A percentile compares a stretch with the other conserved stretches of the same genome.
Evolutionary conservation across 2,329 filamentous ascomycete genomes (phyloP).

Genomic region (Plenodomus lindquistii): DNA sequence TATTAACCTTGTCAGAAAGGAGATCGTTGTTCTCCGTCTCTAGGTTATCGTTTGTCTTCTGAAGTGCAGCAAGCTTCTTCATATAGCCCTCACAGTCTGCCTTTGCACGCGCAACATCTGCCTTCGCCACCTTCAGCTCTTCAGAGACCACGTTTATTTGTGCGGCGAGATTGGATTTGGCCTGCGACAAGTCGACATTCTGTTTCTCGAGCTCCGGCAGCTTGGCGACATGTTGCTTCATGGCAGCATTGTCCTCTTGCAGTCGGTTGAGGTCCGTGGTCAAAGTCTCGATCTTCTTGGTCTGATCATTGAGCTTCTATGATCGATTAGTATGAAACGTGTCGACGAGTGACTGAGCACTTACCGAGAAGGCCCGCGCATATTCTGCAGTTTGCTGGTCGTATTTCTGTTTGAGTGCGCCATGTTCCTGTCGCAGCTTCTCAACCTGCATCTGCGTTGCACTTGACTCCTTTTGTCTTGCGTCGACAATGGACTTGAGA

Average conservation of each 20-base stretch:
- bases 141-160: constrained; percentile 10
- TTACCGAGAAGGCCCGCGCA: constrained; percentile 22
- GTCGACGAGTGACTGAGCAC: not conserved
- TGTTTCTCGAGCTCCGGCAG: constrained; percentile 18
- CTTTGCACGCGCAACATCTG: constrained; percentile 3
- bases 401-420: constrained; percentile 23
- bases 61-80: constrained; percentile 13
- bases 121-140: constrained; percentile 12
- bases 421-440: constrained; percentile 23
- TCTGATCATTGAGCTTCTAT: constrained; percentile 21
- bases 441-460: constrained; percentile 19
- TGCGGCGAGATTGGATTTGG: constrained; percentile 8
- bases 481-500: constrained; percentile 17
- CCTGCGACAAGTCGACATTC: constrained; percentile 4
- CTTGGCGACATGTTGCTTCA: constrained; percentile 16
- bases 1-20: constrained; percentile 7
- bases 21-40: constrained; percentile 20
- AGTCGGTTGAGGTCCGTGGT: constrained; percentile 9
- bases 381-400: constrained; percentile 25
- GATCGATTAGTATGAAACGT: not conserved
- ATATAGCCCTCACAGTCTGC: constrained; percentile 4
- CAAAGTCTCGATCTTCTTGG: constrained; percentile 21
- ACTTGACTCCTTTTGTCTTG: constrained; percentile 14
- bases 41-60: constrained; percentile 15
- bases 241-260: constrained; percentile 18